Evolutionary conservation across 2,329 filamentous ascomycete species (phyloP), one percentile per base, ranked within the genome.

Genomic region (Hymenoscyphus scutula): DNA sequence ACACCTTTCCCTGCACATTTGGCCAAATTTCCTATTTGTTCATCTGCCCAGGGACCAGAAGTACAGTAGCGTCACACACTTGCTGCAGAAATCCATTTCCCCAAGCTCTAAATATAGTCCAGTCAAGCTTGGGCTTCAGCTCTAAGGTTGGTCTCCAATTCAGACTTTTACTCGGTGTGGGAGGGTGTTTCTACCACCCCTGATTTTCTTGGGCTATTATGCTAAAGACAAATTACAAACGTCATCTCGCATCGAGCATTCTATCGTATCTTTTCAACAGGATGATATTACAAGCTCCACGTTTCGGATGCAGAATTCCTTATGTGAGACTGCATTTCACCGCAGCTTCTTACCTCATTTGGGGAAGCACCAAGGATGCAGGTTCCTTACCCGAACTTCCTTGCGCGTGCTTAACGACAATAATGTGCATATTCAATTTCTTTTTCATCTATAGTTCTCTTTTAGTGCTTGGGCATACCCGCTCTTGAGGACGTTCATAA

Each of bases 91-190:
- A 32, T 38, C 10, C 25, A 34, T 59, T 15, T 54, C 27, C 6
- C 19, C 23, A 54, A 51, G 11, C 25, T 55, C 60, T 62, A 62
- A 62, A 59, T 48, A 48, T 62, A 62, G 51, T 45, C 25, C 25
- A 5, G 45, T 57, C 48, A 48, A 59, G 48, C 60, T 45, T 53
- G 48, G 37, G 48, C 56, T 59, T 53, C 53, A 56, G 51, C 51
- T 19, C 56, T 38, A 48, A 62, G 56, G 34, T 53, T 59, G 45
- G 56, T 62, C 51, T 56, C 56, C 56, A 37, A 23, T 19, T 27
- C 10, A 30, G 34, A 10, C 11, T 59, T 59, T 53, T 32, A 59
- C 56, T 62, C 45, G 56, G 51, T 15, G 27, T 41, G 48, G 37
- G 48, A 48, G 23, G 32, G 32, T 54, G 29, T 5, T 34, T 34